These are phyloP conservation scores for Chimonanthus praecox DNA, from an alignment of 164 flowering plant species.

Conservation along the genomic window DNA sequence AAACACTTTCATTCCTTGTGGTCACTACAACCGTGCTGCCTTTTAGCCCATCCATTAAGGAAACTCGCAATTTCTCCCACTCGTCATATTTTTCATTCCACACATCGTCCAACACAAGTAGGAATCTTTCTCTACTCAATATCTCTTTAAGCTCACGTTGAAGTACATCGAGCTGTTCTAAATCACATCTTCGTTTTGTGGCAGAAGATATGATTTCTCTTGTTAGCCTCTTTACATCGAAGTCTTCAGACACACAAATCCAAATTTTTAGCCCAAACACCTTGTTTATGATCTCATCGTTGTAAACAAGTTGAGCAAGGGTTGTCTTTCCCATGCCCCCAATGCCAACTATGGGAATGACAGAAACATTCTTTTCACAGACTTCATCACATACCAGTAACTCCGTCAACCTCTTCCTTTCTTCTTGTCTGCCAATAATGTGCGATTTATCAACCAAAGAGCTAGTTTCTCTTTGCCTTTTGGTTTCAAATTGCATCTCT, in stretches of 20 bases:
- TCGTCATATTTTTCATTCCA: not conserved
- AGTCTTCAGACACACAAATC: slow-evolving; percentile 3
- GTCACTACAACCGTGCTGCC: slow-evolving; percentile 9
- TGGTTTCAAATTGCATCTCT: not conserved
- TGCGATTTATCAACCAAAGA: not conserved
- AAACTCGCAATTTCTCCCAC: slow-evolving; percentile 1
- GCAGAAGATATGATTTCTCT: not conserved
- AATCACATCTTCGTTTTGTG: not conserved
- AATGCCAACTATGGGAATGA: slow-evolving; percentile 7
- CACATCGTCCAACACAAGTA: slow-evolving; percentile 12
- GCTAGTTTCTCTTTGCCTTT: not conserved
- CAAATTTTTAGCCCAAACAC: not conserved
- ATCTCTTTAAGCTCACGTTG: not conserved
- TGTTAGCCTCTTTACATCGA: not conserved
- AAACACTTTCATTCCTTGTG: not conserved
- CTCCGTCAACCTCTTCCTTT: not conserved
- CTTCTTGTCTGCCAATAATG: not conserved
- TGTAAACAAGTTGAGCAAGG: slow-evolving; percentile 7
- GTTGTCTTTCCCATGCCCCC: slow-evolving; percentile 12
- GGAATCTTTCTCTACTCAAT: not conserved
- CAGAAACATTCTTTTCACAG: not conserved
- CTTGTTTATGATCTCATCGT: not conserved
- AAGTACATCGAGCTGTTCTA: not conserved
- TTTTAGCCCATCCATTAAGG: not conserved
- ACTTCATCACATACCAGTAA: not conserved